Evolutionary conservation across 208 protist genomes (phyloP).

Genomic region (Crithidia sp.): DNA sequence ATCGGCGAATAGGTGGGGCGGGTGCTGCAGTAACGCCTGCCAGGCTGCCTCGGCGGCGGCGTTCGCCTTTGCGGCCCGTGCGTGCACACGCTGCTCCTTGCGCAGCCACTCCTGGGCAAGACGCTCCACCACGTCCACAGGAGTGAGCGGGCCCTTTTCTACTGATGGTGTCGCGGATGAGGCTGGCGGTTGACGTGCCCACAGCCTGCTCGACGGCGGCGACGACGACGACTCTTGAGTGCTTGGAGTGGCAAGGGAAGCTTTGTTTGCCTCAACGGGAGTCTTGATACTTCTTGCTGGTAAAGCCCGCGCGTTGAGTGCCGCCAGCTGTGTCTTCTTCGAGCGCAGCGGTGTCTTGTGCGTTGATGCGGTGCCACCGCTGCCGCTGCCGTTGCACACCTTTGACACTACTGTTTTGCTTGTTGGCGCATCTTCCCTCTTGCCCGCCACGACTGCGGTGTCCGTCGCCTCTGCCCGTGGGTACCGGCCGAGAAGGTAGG

Average conservation of each 20-base stretch:
- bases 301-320: constrained; percentile 12
- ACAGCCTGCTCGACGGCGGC: not conserved
- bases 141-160: constrained; percentile 21
- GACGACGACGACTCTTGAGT: not conserved
- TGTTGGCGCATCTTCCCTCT: not conserved
- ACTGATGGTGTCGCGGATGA: not conserved
- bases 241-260: not conserved
- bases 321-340: constrained; percentile 1
- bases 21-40: constrained; percentile 39
- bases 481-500: constrained; percentile 47
- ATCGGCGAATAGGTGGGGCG: constrained; percentile 48
- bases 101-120: constrained; percentile 23
- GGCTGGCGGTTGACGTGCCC: not conserved
- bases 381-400: not conserved
- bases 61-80: constrained; percentile 5
- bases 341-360: not conserved
- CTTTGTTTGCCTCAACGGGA: not conserved
- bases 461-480: not conserved
- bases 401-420: not conserved
- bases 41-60: constrained; percentile 17
- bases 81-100: constrained; percentile 6
- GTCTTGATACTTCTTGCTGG: not conserved
- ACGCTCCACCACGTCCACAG: constrained; percentile 32
- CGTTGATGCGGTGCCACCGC: not conserved
- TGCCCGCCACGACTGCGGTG: not conserved